Evolutionary conservation across 257 asterid genomes (phyloP).

Genomic region (Solanum gracilifrons): DNA sequence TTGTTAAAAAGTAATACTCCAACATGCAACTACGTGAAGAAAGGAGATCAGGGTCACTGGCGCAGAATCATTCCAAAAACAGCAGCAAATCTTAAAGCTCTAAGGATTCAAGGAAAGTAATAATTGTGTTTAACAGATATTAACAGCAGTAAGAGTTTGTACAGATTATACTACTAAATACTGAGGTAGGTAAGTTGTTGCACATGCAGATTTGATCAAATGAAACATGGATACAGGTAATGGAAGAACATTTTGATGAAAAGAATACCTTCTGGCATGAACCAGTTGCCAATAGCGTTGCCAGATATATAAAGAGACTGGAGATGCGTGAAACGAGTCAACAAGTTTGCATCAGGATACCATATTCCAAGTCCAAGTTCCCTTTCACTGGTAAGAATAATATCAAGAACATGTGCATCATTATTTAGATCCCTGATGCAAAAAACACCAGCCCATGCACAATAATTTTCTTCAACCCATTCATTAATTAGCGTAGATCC

Average conservation of each 20-base stretch:
- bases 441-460: conserved; percentile 3
- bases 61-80: neutral
- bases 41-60: neutral
- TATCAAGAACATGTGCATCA: neutral
- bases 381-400: neutral
- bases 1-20: neutral
- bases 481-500: neutral
- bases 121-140: neutral
- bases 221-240: neutral
- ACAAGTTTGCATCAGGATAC: neutral
- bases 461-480: conserved; percentile 8
- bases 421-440: neutral
- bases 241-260: neutral
- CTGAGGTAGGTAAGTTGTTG: neutral
- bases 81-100: neutral
- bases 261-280: neutral
- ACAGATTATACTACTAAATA: neutral
- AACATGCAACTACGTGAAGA: neutral
- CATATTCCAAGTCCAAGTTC: conserved; percentile 6
- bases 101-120: neutral
- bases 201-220: neutral
- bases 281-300: neutral
- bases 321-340: neutral
- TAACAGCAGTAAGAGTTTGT: neutral
- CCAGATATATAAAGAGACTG: neutral